A percentile compares a stretch with the other conserved stretches of the same genome.
Conservation (phyloP, 2,329 filamentous ascomycete genomes). For the Emericellopsis atlantica region DNA sequence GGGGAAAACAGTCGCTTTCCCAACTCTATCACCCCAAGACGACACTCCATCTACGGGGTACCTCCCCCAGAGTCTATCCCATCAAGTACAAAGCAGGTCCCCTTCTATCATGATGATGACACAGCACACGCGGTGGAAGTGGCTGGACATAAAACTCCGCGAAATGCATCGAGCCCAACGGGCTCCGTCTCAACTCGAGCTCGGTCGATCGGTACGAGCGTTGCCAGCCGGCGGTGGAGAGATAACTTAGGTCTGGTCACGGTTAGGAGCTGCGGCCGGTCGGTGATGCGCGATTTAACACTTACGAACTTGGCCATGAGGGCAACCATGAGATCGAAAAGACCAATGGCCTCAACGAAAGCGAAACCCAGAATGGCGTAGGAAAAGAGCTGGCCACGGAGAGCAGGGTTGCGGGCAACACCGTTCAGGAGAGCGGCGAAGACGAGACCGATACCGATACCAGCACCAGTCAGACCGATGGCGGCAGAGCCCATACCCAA, state of each 20-base stretch:
- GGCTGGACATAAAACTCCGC: conserved; percentile 13
- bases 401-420: conserved; percentile 88
- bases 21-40: conserved; percentile 19
- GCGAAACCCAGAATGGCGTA: conserved; percentile 94
- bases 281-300: conserved; percentile 10
- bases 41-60: conserved; percentile 17
- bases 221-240: conserved; percentile 13
- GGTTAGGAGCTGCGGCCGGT: neutral
- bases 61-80: conserved; percentile 20
- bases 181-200: conserved; percentile 16
- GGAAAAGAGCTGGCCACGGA: conserved; percentile 91
- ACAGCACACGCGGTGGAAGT: conserved; percentile 6
- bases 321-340: conserved; percentile 84
- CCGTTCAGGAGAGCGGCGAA: conserved; percentile 82
- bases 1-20: conserved; percentile 17
- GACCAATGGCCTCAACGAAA: conserved; percentile 86
- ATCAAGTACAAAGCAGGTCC: conserved; percentile 25
- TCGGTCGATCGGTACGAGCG: conserved; percentile 22
- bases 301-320: conserved; percentile 85
- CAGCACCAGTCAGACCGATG: conserved; percentile 84
- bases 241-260: conserved; percentile 21
- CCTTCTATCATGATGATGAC: conserved; percentile 17
- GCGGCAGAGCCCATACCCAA: conserved; percentile 79
- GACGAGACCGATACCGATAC: conserved; percentile 92
- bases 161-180: conserved; percentile 13